phyloP scores from a whole-genome alignment of 2,329 filamentous ascomycete species.

The Fusarium xylarioides region DNA sequence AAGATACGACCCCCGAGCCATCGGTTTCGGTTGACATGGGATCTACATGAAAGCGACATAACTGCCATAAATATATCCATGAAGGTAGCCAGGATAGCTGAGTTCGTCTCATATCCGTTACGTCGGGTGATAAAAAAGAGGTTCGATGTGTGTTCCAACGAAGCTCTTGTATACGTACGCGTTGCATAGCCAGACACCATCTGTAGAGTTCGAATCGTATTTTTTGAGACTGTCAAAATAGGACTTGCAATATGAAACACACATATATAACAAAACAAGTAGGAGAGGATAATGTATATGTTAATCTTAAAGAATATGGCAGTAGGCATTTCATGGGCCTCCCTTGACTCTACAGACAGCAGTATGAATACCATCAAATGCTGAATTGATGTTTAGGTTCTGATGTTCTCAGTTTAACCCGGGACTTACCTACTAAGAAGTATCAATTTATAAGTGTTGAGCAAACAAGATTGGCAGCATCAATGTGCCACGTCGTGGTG shows the following conservation, averaged over 20 bases:
- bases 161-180: background rate
- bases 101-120: no score
- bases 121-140: background rate
- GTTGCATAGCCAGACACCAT: background rate
- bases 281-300: no score
- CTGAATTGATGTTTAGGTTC: no score
- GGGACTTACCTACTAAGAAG: accelerated
- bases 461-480: background rate
- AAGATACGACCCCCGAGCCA: background rate
- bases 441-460: no score
- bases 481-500: background rate
- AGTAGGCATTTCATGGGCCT: no score
- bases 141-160: no score
- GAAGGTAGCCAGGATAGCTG: accelerated
- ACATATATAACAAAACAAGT: no score
- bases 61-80: background rate
- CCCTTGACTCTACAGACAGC: background rate
- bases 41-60: background rate
- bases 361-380: background rate
- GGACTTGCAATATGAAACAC: accelerated
- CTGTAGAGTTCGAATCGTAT: no score
- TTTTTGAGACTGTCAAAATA: accelerated
- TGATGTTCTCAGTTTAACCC: background rate
- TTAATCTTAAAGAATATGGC: background rate
- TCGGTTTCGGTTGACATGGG: background rate